These are phyloP conservation scores for Acanthamoeba castellanii DNA, from an alignment of 208 protist genomes.

Conservation along the genomic window DNA sequence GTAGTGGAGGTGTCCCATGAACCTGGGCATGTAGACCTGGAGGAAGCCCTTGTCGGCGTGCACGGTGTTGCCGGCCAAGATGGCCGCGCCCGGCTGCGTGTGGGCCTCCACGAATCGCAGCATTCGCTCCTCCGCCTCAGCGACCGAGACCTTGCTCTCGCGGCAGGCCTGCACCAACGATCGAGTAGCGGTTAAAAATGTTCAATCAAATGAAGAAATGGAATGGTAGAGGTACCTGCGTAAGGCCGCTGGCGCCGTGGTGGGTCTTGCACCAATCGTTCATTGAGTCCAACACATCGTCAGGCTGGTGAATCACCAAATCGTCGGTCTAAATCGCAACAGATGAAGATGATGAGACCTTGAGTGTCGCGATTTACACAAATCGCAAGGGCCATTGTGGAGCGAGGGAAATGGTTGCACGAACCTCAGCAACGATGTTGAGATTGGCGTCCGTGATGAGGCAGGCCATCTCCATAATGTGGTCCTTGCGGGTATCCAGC, in stretches of 20 bases:
- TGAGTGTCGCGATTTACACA: background rate
- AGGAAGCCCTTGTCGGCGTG: constrained; percentile 86
- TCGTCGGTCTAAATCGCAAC: background rate
- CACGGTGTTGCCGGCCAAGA: constrained; percentile 85
- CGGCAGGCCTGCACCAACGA: constrained; percentile 74
- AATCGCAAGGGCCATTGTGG: background rate
- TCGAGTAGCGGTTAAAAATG: background rate
- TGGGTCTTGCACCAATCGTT: constrained; percentile 88
- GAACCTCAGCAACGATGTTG: constrained; percentile 81
- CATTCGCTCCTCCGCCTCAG: constrained; percentile 82
- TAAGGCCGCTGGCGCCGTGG: constrained; percentile 82
- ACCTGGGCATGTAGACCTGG: constrained; percentile 79
- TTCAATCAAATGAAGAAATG: background rate
- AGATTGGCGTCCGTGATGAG: constrained; percentile 85
- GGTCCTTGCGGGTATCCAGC: constrained; percentile 79
- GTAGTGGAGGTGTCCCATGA: constrained; percentile 84
- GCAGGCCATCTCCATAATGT: constrained; percentile 86
- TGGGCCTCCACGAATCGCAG: constrained; percentile 82
- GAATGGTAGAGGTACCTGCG: background rate
- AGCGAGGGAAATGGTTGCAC: background rate
- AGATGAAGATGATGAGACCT: constrained; percentile 54
- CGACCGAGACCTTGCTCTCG: constrained; percentile 76
- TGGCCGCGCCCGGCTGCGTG: background rate
- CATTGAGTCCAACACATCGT: constrained; percentile 83
- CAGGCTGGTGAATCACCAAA: constrained; percentile 78